A percentile compares a stretch with the other conserved stretches of the same genome.
phyloP scores from a whole-genome alignment of 768 basidiomycete genomes.

The Lentinus tigrinus region DNA sequence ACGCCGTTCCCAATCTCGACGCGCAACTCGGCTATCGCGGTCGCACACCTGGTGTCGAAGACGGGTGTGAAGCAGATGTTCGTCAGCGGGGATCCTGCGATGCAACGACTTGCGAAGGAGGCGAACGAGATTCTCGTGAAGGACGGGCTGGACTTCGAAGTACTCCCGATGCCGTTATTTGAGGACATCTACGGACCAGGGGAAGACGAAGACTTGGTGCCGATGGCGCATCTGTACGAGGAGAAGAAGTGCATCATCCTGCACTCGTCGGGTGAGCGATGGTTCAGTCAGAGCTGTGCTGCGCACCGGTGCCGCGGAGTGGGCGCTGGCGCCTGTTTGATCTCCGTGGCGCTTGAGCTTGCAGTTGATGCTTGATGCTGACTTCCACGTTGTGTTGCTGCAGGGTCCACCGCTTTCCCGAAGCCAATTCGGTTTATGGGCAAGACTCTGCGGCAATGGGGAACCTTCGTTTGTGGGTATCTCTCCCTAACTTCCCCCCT shows the following conservation, averaged over 20 bases:
- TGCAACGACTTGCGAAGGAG: conserved; percentile 17
- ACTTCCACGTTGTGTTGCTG: neutral
- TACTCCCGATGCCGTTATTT: conserved; percentile 18
- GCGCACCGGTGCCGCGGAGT: too few species aligned
- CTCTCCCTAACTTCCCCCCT: neutral
- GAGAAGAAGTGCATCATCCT: neutral
- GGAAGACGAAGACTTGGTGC: neutral
- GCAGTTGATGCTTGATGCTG: neutral
- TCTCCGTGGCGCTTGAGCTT: neutral
- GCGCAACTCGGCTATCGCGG: conserved; percentile 24
- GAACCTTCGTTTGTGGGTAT: conserved; percentile 7
- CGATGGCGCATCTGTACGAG: neutral
- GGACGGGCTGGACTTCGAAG: conserved; percentile 2
- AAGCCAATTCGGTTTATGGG: conserved; percentile 26
- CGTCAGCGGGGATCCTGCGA: conserved; percentile 17
- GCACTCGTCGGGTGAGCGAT: conserved; percentile 18
- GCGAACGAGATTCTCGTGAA: conserved; percentile 8
- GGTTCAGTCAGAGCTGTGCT: neutral
- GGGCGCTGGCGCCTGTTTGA: neutral
- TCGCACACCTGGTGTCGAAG: conserved; percentile 31
- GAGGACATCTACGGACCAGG: conserved; percentile 15
- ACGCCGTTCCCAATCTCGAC: conserved; percentile 25
- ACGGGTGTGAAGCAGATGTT: conserved; percentile 22
- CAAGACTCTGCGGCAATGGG: conserved; percentile 18
- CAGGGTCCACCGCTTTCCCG: conserved; percentile 30